Percentiles rank a stretch among this genome's conserved stretches.
These are phyloP conservation scores for Triticum turgidum DNA, from an alignment of 176 grass and related monocot genomes.

Conservation along the genomic window DNA sequence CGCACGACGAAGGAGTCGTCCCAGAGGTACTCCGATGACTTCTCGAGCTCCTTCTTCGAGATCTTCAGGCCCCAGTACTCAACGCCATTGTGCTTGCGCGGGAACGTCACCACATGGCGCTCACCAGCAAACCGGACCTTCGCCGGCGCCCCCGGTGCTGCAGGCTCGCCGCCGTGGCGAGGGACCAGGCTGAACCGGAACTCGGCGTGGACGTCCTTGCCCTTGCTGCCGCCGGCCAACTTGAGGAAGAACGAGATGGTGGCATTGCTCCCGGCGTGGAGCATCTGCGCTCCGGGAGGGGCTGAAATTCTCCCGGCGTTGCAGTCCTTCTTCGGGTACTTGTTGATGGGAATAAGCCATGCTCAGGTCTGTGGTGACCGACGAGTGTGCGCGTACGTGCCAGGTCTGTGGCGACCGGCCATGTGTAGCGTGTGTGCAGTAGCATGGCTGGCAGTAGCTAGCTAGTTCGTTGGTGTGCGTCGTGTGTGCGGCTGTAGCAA, in stretches of 20 bases:
- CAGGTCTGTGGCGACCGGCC: too few species aligned
- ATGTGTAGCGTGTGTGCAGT: too few species aligned
- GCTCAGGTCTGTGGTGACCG: too few species aligned
- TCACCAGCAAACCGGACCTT: not conserved
- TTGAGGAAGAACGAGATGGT: not conserved
- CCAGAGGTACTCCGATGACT: conserved; percentile 3
- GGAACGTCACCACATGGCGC: not conserved
- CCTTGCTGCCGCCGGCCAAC: not conserved
- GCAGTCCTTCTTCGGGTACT: not conserved
- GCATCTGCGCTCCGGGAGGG: not conserved
- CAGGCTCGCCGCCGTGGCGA: not conserved
- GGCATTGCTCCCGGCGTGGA: not conserved
- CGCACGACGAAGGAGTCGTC: not conserved
- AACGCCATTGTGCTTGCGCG: not conserved
- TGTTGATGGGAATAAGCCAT: not conserved
- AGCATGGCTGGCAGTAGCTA: too few species aligned
- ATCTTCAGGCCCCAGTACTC: not conserved
- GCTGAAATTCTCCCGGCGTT: not conserved
- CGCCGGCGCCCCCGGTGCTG: not conserved
- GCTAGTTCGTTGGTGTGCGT: too few species aligned
- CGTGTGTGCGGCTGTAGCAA: too few species aligned
- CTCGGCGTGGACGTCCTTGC: not conserved
- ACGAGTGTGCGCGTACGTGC: too few species aligned
- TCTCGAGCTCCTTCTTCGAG: not conserved
- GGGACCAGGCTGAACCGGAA: conserved; percentile 8